These are phyloP conservation scores for Candida chauliodis DNA, from an alignment of 805 yeast genomes.

Conservation along the genomic window DNA sequence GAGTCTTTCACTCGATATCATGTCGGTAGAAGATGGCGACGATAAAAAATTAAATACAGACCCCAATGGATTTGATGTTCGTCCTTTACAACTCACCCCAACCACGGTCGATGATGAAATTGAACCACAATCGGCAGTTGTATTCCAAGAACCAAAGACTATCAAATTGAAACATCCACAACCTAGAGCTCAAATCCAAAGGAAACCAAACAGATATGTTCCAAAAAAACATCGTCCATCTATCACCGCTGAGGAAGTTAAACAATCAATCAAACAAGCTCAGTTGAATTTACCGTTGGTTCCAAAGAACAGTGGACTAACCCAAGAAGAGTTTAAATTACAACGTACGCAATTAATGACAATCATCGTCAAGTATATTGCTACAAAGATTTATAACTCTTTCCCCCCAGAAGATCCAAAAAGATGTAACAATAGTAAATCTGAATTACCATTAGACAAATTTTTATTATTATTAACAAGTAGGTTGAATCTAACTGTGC, in stretches of 20 bases:
- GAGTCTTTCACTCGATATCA: conserved; percentile 10
- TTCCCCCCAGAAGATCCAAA: conserved; percentile 39
- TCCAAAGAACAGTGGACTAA: background rate
- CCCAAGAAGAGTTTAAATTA: conserved; percentile 21
- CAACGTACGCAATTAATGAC: conserved; percentile 40
- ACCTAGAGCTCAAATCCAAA: background rate
- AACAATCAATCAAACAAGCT: conserved; percentile 3
- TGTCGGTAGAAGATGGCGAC: conserved; percentile 8
- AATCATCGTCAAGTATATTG: conserved; percentile 38
- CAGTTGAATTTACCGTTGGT: conserved; percentile 2
- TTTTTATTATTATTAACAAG: conserved; percentile 35
- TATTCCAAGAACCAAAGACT: conserved; percentile 8
- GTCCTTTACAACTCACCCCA: conserved; percentile 10
- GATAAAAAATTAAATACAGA: conserved; percentile 2
- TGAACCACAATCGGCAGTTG: conserved; percentile 2
- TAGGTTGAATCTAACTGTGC: conserved; percentile 32
- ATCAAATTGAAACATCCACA: conserved; percentile 5
- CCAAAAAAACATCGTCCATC: conserved; percentile 2
- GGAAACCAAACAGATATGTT: background rate
- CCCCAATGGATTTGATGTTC: conserved; percentile 7
- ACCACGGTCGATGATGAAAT: conserved; percentile 7
- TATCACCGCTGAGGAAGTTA: conserved; percentile 4
- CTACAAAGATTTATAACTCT: conserved; percentile 40
- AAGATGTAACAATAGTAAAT: conserved; percentile 12
- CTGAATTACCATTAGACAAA: conserved; percentile 37